A percentile compares a stretch with the other conserved stretches of the same genome.
phyloP scores from a whole-genome alignment of 495 filamentous ascomycete genomes.

The Pseudotulostoma volvatum region DNA sequence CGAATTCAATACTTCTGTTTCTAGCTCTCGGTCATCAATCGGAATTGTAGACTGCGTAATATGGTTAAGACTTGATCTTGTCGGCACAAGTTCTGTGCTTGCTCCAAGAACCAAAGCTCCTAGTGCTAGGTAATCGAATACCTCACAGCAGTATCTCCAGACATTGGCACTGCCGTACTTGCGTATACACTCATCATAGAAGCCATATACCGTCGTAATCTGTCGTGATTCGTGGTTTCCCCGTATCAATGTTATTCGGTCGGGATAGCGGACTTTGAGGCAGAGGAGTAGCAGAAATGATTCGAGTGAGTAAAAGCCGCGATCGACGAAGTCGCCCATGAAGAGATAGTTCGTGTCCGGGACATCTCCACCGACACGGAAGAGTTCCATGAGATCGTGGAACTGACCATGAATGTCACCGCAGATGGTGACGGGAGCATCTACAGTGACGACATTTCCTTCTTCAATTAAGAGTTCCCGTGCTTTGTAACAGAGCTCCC shows the following conservation, averaged over 20 bases:
- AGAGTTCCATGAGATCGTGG: slow-evolving; percentile 97
- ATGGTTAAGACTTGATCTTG: slow-evolving; percentile 27
- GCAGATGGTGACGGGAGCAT: slow-evolving; percentile 96
- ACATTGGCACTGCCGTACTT: slow-evolving; percentile 97
- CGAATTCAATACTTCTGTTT: slow-evolving; percentile 82
- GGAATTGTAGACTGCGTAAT: slow-evolving; percentile 29
- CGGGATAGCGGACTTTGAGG: slow-evolving; percentile 93
- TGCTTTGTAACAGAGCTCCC: slow-evolving; percentile 95
- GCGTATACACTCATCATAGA: slow-evolving; percentile 94
- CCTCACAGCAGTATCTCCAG: slow-evolving; percentile 96
- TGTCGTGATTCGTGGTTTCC: slow-evolving; percentile 96
- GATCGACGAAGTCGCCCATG: slow-evolving; percentile 98
- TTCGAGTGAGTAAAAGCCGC: slow-evolving; percentile 95
- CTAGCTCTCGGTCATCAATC: slow-evolving; percentile 60
- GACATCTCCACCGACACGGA: slow-evolving; percentile 85
- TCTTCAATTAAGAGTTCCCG: slow-evolving; percentile 94
- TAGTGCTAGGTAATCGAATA: slow-evolving; percentile 94
- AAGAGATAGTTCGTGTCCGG: slow-evolving; percentile 98
- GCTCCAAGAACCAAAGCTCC: slow-evolving; percentile 89
- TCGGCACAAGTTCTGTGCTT: slow-evolving; percentile 49
- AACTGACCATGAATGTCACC: slow-evolving; percentile 98
- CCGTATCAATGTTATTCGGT: slow-evolving; percentile 91
- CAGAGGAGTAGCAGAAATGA: slow-evolving; percentile 88
- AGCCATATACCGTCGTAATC: slow-evolving; percentile 96
- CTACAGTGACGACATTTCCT: slow-evolving; percentile 90